A percentile compares a stretch with the other conserved stretches of the same genome.
These are phyloP conservation scores for Eudorina sp. DNA, from an alignment of 139 green algal genomes.

Conservation along the genomic window DNA sequence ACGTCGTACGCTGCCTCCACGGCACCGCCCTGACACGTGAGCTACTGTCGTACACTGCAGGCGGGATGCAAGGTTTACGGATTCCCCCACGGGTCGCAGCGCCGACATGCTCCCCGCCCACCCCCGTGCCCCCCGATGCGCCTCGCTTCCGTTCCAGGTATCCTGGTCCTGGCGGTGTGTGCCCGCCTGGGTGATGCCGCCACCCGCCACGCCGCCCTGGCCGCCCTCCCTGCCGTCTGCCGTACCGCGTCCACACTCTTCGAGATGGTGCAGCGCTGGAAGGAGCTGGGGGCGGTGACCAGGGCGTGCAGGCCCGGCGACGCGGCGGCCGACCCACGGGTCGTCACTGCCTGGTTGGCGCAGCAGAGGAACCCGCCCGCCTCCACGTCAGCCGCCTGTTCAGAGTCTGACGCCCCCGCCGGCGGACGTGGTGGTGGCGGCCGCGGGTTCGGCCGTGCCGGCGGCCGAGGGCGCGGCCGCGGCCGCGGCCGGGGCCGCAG, in stretches of 20 bases:
- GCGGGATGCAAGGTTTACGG: too few relatives aligned
- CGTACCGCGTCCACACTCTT: conserved; percentile 51
- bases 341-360: not conserved
- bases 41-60: too few relatives aligned
- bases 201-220: conserved; percentile 26
- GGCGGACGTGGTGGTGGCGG: not conserved
- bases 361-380: not conserved
- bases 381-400: not conserved
- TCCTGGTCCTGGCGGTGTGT: conserved; percentile 44
- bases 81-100: too few relatives aligned
- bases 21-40: too few relatives aligned
- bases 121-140: too few relatives aligned
- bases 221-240: conserved; percentile 35
- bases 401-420: not conserved
- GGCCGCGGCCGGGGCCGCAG: not conserved
- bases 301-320: not conserved
- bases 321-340: not conserved
- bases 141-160: too few relatives aligned
- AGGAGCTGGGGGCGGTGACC: conserved; percentile 29
- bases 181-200: conserved; percentile 24
- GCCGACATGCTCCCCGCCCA: too few relatives aligned
- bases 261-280: conserved; percentile 39
- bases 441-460: not conserved
- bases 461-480: not conserved
- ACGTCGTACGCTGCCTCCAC: too few relatives aligned